A percentile compares a stretch with the other conserved stretches of the same genome.
Conservation (phyloP, 352 stramenopile genomes). For the Thalassiosira mediterranea region DNA sequence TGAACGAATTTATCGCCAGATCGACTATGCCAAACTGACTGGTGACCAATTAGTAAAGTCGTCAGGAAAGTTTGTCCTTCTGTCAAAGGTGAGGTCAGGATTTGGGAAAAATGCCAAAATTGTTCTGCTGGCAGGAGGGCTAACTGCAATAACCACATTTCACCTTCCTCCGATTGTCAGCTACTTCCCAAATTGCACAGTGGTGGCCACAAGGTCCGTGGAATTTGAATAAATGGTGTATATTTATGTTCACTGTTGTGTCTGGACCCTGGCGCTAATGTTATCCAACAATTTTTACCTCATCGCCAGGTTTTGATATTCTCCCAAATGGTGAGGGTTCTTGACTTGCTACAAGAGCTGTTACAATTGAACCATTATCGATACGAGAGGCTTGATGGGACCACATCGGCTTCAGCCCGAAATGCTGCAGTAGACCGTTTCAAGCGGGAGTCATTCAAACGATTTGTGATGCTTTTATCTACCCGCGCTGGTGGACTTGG, state of each 20-base stretch:
- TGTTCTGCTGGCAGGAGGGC: background rate
- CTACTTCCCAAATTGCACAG: constrained; percentile 94
- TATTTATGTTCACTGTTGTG: constrained; percentile 94
- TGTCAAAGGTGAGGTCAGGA: constrained; percentile 67
- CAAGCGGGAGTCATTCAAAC: constrained; percentile 96
- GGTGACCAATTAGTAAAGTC: constrained; percentile 84
- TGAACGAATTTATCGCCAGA: constrained; percentile 35
- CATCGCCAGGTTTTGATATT: constrained; percentile 96
- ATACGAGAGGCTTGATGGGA: constrained; percentile 97
- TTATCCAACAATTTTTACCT: constrained; percentile 9
- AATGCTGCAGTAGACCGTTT: constrained; percentile 96
- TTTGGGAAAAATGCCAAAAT: background rate
- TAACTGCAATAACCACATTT: background rate
- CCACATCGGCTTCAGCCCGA: constrained; percentile 90
- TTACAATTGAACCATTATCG: constrained; percentile 88
- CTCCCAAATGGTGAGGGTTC: constrained; percentile 94
- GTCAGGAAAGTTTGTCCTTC: constrained; percentile 95
- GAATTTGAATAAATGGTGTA: constrained; percentile 46
- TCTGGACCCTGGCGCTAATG: too few species aligned
- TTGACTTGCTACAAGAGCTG: constrained; percentile 98
- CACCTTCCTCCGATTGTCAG: constrained; percentile 59
- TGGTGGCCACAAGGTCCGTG: constrained; percentile 93
- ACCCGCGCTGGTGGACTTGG: constrained; percentile 96
- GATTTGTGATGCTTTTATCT: constrained; percentile 97
- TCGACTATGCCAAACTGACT: constrained; percentile 78